phyloP scores from a whole-genome alignment of 352 stramenopile genomes.

The Aphanomyces euteiches region DNA sequence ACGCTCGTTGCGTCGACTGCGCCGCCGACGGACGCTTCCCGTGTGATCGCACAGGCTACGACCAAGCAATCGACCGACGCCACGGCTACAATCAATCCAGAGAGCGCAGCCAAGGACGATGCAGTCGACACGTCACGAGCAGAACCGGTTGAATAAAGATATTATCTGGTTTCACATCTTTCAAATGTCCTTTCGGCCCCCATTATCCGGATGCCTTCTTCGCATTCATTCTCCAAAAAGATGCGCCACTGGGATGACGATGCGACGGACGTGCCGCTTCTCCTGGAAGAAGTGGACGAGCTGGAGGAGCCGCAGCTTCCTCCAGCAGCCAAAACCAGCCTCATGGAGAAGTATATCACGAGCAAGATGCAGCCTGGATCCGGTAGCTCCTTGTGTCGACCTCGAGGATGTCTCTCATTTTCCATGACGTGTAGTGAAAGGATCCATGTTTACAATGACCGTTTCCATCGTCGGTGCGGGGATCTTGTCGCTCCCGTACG shows the following conservation, averaged over 20 bases:
- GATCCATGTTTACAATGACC: constrained; percentile 88
- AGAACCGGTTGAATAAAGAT: too few species aligned
- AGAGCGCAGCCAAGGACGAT: too few species aligned
- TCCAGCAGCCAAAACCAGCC: constrained; percentile 30
- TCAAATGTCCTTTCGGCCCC: too few species aligned
- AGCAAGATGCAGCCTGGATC: constrained; percentile 82
- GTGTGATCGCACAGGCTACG: constrained; percentile 8
- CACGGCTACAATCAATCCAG: not conserved
- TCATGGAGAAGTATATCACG: constrained; percentile 71
- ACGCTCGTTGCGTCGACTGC: constrained; percentile 15
- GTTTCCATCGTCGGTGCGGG: constrained; percentile 82
- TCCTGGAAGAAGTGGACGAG: constrained; percentile 19
- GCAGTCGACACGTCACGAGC: too few species aligned
- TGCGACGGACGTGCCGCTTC: constrained; percentile 20
- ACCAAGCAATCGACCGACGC: constrained; percentile 6
- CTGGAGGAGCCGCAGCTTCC: not conserved
- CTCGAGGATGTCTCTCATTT: not conserved
- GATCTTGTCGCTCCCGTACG: constrained; percentile 76
- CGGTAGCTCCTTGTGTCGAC: constrained; percentile 36
- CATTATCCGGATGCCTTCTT: too few species aligned
- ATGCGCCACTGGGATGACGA: not conserved
- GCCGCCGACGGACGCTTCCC: constrained; percentile 16
- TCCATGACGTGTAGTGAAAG: constrained; percentile 63
- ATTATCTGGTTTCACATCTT: too few species aligned
- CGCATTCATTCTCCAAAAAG: too few species aligned